phyloP scores from a whole-genome alignment of 768 basidiomycete genomes.

The Mycena polygramma region DNA sequence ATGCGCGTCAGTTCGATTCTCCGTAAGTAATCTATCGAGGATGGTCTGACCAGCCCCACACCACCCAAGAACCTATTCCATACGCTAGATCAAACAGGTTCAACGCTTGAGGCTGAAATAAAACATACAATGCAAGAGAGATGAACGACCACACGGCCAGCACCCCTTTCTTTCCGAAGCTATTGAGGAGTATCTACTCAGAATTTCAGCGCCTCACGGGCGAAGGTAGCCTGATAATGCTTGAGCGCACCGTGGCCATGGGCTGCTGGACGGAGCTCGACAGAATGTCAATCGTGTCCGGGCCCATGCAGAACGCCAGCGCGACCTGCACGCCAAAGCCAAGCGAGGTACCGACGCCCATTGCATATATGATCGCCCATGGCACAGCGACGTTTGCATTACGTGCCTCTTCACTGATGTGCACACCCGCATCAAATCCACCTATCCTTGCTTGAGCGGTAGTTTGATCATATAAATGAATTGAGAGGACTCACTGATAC shows the following conservation, averaged over 20 bases:
- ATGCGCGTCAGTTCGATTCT: too few relatives aligned
- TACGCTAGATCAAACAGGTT: background rate
- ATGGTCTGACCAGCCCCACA: slow-evolving; percentile 2
- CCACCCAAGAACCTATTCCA: slow-evolving; percentile 5
- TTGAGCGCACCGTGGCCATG: slow-evolving; percentile 49
- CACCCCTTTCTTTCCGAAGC: slow-evolving; percentile 60
- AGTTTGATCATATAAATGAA: background rate
- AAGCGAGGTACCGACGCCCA: slow-evolving; percentile 59
- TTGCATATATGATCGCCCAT: slow-evolving; percentile 66
- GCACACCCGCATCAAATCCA: slow-evolving; percentile 61
- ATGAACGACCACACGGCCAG: slow-evolving; percentile 70
- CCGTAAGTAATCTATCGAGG: background rate
- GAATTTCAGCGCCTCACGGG: slow-evolving; percentile 42
- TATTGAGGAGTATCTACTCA: slow-evolving; percentile 49
- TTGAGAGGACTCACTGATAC: background rate
- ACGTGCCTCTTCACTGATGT: slow-evolving; percentile 50
- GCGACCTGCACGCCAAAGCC: slow-evolving; percentile 67
- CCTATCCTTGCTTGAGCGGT: slow-evolving; percentile 30
- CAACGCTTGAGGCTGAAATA: background rate
- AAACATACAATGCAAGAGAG: slow-evolving; percentile 58
- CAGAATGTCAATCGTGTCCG: slow-evolving; percentile 50
- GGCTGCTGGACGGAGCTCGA: slow-evolving; percentile 49
- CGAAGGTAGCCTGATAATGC: background rate
- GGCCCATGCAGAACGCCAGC: slow-evolving; percentile 71
- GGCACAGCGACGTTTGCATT: slow-evolving; percentile 71